A percentile compares a stretch with the other conserved stretches of the same genome.
Evolutionary conservation across 148 eudicot species (phyloP).

Genomic region (Arbutus unedo): DNA sequence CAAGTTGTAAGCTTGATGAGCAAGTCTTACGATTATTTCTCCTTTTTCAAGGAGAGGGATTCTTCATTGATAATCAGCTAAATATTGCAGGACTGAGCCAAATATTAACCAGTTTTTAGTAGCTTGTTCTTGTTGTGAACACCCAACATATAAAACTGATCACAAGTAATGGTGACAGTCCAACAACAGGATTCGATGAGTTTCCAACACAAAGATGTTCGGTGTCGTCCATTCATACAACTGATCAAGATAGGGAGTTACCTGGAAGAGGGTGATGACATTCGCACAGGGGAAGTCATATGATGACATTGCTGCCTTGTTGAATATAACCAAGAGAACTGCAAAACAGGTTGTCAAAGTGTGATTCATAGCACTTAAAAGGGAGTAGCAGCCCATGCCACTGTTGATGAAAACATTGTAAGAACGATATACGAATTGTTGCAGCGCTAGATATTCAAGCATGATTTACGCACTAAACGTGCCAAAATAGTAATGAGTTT

Average conservation of each 20-base stretch:
- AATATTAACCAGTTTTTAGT: background rate
- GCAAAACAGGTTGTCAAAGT: constrained; percentile 25
- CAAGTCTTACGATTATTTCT: background rate
- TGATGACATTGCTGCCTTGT: constrained; percentile 82
- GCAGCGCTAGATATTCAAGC: background rate
- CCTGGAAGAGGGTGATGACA: constrained; percentile 86
- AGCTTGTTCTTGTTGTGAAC: background rate
- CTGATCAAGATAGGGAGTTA: constrained; percentile 15
- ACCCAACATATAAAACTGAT: background rate
- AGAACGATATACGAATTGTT: background rate
- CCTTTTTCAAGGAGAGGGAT: background rate
- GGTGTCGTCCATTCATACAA: background rate
- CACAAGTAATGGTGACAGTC: background rate
- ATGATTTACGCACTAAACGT: background rate
- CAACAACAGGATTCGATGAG: background rate
- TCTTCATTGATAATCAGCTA: background rate
- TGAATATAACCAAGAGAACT: constrained; percentile 70
- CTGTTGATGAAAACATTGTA: background rate
- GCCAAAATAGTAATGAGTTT: background rate
- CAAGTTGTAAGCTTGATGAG: background rate
- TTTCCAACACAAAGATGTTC: background rate
- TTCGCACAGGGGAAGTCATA: constrained; percentile 69
- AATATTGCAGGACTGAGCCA: background rate
- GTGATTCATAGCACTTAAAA: background rate
- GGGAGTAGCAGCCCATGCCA: background rate